Percentiles rank a stretch among this genome's conserved stretches.
phyloP scores from a whole-genome alignment of 441 rosid genomes.

The Syzygium malaccense region DNA sequence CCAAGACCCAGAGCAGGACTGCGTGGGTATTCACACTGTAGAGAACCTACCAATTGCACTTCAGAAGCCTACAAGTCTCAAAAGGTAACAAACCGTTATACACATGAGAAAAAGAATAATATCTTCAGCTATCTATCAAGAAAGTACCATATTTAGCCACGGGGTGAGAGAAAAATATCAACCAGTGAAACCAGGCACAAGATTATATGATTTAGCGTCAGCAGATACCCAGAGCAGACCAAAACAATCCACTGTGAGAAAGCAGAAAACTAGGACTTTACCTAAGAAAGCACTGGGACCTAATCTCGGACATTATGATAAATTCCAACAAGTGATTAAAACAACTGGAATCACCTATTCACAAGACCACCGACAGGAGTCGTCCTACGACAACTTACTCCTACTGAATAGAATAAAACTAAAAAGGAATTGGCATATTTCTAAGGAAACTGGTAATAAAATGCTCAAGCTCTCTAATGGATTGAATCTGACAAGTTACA shows the following conservation, averaged over 20 bases:
- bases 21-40: constrained; percentile 2
- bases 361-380: neutral
- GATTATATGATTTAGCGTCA: neutral
- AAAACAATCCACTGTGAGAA: neutral
- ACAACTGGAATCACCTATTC: neutral
- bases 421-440: neutral
- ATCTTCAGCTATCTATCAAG: neutral
- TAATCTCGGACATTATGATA: neutral
- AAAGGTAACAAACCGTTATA: neutral
- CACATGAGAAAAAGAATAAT: neutral
- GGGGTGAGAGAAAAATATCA: neutral
- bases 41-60: neutral
- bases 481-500: neutral
- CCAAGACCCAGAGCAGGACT: constrained; percentile 2
- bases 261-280: neutral
- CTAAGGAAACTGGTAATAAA: neutral
- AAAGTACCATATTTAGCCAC: neutral
- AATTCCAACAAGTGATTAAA: neutral
- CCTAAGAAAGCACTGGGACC: neutral
- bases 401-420: neutral
- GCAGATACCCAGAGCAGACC: neutral
- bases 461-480: neutral
- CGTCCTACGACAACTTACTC: neutral
- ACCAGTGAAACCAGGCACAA: neutral
- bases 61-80: neutral